A percentile compares a stretch with the other conserved stretches of the same genome.
Conservation (phyloP, 2,329 filamentous ascomycete species). For the Fusarium decemcellulare region DNA sequence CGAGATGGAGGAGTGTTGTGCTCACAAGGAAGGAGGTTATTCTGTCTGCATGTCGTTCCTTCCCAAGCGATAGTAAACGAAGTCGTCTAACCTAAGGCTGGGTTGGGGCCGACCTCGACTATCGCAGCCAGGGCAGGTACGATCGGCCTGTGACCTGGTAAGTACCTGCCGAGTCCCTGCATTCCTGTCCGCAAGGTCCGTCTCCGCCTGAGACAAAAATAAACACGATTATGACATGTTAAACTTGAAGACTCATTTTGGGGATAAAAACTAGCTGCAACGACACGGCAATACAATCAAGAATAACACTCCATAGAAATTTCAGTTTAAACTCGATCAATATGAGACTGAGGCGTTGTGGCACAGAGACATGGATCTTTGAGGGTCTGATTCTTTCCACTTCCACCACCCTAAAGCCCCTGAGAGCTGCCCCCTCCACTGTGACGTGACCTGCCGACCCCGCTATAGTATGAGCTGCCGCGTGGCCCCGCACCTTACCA, state of each 20-base stretch:
- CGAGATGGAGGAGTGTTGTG: not conserved
- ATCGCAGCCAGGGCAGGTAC: slow-evolving; percentile 23
- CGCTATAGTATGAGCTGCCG: slow-evolving; percentile 30
- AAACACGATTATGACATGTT: not conserved
- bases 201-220: not conserved
- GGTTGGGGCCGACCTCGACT: slow-evolving; percentile 1
- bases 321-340: no score
- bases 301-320: no score
- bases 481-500: slow-evolving; percentile 40
- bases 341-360: no score
- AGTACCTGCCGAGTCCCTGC: slow-evolving; percentile 35
- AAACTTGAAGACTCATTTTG: no score
- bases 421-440: slow-evolving; percentile 13
- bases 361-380: not conserved
- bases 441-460: slow-evolving; percentile 45
- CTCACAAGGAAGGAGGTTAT: slow-evolving; percentile 18
- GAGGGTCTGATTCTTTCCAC: slow-evolving; percentile 1
- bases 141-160: slow-evolving; percentile 10
- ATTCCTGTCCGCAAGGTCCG: slow-evolving; percentile 14
- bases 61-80: slow-evolving; percentile 14
- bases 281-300: no score
- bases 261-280: no score
- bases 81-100: not conserved
- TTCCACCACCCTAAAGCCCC: not conserved
- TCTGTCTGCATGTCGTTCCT: slow-evolving; percentile 7